A percentile compares a stretch with the other conserved stretches of the same genome.
Conservation (phyloP, 441 rosid species). For the Hura crepitans region DNA sequence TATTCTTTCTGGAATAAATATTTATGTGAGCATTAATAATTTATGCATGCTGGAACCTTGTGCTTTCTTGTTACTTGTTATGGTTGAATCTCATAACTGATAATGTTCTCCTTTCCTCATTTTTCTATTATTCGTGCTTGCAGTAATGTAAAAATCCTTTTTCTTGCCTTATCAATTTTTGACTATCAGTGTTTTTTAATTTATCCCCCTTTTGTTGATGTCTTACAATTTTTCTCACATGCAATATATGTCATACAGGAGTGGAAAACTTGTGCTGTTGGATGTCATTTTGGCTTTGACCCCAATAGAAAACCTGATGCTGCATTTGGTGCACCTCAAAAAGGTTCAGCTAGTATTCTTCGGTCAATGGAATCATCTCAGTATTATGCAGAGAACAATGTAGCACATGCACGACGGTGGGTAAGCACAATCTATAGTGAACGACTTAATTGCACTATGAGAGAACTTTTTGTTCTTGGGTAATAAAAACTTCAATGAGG, state of each 20-base stretch:
- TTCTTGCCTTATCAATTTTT: too few relatives aligned
- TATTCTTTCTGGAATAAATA: background rate
- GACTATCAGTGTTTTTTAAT: too few relatives aligned
- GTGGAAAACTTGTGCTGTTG: conserved; percentile 54
- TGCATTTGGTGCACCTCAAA: conserved; percentile 43
- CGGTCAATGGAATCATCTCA: conserved; percentile 89
- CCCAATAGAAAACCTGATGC: conserved; percentile 54
- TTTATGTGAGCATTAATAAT: conserved; percentile 25
- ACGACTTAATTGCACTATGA: conserved; percentile 24
- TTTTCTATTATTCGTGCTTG: background rate
- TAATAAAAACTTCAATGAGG: background rate
- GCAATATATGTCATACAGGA: conserved; percentile 37
- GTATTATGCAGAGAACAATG: conserved; percentile 57
- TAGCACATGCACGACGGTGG: conserved; percentile 88
- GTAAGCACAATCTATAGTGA: conserved; percentile 57
- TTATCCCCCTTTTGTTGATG: background rate
- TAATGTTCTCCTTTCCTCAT: background rate
- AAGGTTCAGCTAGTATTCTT: conserved; percentile 40
- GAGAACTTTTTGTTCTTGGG: background rate
- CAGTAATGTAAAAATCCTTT: background rate
- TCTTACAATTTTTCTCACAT: background rate
- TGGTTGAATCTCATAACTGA: background rate
- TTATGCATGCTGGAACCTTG: background rate
- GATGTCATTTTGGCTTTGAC: conserved; percentile 47
- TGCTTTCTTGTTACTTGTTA: background rate